A percentile compares a stretch with the other conserved stretches of the same genome.
These are phyloP conservation scores for Platanthera guangdongensis DNA, from an alignment of 106 monocot species.

Conservation along the genomic window DNA sequence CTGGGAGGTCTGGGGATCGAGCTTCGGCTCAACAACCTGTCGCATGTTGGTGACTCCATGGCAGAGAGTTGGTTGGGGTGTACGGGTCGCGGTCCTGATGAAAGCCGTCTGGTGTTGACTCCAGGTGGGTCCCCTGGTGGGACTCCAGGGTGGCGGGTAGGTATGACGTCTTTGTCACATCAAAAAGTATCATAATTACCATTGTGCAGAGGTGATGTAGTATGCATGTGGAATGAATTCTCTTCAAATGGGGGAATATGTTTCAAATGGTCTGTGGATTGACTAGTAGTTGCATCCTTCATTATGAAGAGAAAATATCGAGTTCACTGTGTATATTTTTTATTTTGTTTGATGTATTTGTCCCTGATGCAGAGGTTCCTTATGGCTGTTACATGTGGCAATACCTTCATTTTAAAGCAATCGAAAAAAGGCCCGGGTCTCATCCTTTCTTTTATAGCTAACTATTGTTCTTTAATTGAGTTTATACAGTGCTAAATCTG, in stretches of 20 bases:
- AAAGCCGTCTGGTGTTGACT: too few species aligned
- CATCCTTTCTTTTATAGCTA: conserved; percentile 4
- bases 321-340: neutral
- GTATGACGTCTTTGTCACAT: too few species aligned
- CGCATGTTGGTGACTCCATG: too few species aligned
- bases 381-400: conserved; percentile 88
- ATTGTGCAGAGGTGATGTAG: conserved; percentile 88
- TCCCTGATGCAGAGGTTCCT: conserved; percentile 75
- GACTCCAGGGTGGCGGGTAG: too few species aligned
- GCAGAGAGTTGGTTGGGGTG: too few species aligned
- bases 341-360: neutral
- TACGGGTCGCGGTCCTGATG: too few species aligned
- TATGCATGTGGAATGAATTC: conserved; percentile 98
- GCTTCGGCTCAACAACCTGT: too few species aligned
- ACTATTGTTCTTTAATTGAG: neutral
- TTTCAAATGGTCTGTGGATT: conserved; percentile 36
- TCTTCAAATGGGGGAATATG: conserved; percentile 95
- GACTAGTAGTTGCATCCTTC: neutral
- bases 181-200: neutral
- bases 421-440: conserved; percentile 98
- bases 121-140: too few species aligned
- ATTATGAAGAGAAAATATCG: neutral
- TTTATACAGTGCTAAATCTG: neutral
- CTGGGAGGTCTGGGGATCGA: too few species aligned
- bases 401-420: conserved; percentile 91